These are phyloP conservation scores for Emericellopsis cladophorae DNA, from an alignment of 2,329 filamentous ascomycete genomes.

Conservation along the genomic window DNA sequence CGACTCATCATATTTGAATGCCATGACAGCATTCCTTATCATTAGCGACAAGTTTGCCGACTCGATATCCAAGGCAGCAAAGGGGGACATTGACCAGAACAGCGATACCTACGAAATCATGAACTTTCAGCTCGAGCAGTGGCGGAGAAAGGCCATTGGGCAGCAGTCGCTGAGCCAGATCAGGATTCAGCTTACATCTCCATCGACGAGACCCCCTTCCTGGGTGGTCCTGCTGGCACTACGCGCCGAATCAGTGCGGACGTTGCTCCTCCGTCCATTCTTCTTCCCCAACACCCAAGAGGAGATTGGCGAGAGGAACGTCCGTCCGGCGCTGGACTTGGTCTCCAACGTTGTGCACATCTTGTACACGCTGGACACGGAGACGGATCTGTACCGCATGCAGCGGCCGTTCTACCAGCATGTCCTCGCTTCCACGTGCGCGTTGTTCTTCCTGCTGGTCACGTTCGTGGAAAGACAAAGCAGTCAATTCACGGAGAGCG, in stretches of 20 bases:
- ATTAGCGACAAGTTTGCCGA: conserved; percentile 10
- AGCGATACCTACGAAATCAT: conserved; percentile 14
- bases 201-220: not conserved
- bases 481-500: not conserved
- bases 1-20: conserved; percentile 6
- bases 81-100: conserved; percentile 8
- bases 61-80: conserved; percentile 5
- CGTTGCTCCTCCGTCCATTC: conserved; percentile 2
- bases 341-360: not conserved
- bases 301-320: not conserved
- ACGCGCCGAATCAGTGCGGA: conserved; percentile 1
- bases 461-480: conserved; percentile 2
- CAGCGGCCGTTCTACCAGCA: conserved; percentile 2
- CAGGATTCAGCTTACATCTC: not conserved
- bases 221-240: conserved; percentile 2
- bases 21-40: conserved; percentile 7
- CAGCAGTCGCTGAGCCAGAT: not conserved
- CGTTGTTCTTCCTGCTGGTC: conserved; percentile 2
- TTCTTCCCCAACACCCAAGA: conserved; percentile 1
- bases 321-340: not conserved
- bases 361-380: conserved; percentile 1
- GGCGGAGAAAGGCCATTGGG: conserved; percentile 11
- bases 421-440: not conserved
- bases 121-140: conserved; percentile 15
- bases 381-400: conserved; percentile 1